A percentile compares a stretch with the other conserved stretches of the same genome.
These are phyloP conservation scores for Solanum raphanifolium DNA, from an alignment of 257 asterid species.

Conservation along the genomic window DNA sequence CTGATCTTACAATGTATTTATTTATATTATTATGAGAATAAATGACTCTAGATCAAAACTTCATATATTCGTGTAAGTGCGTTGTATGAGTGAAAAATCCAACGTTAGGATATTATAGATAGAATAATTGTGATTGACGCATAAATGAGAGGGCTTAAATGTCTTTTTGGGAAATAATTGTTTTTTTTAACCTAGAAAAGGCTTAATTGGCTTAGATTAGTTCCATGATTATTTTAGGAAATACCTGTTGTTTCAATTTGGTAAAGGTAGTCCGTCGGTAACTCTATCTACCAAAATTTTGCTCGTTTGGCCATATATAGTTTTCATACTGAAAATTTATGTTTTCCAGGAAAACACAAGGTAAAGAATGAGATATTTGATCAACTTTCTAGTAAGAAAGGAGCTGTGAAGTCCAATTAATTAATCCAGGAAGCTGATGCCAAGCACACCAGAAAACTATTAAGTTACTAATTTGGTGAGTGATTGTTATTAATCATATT, in stretches of 20 bases:
- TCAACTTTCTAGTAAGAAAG: background rate
- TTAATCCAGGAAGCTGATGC: background rate
- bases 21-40: background rate
- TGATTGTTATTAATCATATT: background rate
- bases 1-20: background rate
- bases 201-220: background rate
- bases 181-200: background rate
- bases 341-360: background rate
- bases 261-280: background rate
- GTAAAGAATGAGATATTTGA: background rate
- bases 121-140: background rate
- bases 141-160: background rate
- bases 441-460: background rate
- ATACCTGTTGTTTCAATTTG: background rate
- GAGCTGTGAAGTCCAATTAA: background rate
- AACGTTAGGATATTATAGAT: background rate
- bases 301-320: background rate
- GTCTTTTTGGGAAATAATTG: background rate
- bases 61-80: background rate
- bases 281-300: background rate
- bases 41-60: background rate
- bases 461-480: background rate
- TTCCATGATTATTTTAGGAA: background rate
- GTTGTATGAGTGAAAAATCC: background rate
- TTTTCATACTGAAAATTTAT: background rate